A percentile compares a stretch with the other conserved stretches of the same genome.
Evolutionary conservation across 2,329 filamentous ascomycete genomes (phyloP).

Genomic region (Pseudogymnoascus sp.): DNA sequence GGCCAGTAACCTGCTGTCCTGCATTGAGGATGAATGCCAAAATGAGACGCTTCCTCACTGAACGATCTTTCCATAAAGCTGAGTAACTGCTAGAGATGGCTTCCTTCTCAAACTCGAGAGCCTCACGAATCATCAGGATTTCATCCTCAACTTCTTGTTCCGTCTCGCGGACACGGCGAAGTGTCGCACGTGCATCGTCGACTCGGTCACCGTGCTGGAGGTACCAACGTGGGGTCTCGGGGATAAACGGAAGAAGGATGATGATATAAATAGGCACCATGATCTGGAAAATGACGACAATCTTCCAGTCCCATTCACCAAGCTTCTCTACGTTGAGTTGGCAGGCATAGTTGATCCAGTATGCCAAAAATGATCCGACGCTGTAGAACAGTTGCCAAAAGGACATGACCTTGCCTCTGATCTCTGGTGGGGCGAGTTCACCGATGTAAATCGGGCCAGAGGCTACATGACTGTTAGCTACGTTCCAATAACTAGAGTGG

Average conservation of each 20-base stretch:
- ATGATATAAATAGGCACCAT: conserved; percentile 58
- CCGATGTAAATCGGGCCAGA: conserved; percentile 64
- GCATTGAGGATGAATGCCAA: conserved; percentile 61
- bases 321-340: conserved; percentile 45
- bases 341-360: conserved; percentile 57
- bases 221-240: conserved; percentile 61
- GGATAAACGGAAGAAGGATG: conserved; percentile 53
- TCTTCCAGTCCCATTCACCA: conserved; percentile 66
- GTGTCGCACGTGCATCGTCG: conserved; percentile 49
- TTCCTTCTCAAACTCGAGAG: conserved; percentile 64
- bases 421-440: conserved; percentile 55
- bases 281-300: conserved; percentile 66
- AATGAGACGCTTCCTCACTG: conserved; percentile 56
- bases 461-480: conserved; percentile 32
- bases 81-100: conserved; percentile 53
- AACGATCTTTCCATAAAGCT: conserved; percentile 62
- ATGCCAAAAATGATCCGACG: conserved; percentile 57
- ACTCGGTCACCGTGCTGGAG: conserved; percentile 52
- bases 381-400: conserved; percentile 64
- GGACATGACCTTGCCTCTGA: conserved; percentile 59
- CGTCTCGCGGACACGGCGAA: conserved; percentile 53
- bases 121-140: conserved; percentile 55
- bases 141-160: conserved; percentile 61
- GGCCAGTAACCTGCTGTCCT: conserved; percentile 64
- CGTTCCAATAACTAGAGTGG: not conserved